Conservation (phyloP, 495 filamentous ascomycete genomes). For the Penicillium ucsense region DNA sequence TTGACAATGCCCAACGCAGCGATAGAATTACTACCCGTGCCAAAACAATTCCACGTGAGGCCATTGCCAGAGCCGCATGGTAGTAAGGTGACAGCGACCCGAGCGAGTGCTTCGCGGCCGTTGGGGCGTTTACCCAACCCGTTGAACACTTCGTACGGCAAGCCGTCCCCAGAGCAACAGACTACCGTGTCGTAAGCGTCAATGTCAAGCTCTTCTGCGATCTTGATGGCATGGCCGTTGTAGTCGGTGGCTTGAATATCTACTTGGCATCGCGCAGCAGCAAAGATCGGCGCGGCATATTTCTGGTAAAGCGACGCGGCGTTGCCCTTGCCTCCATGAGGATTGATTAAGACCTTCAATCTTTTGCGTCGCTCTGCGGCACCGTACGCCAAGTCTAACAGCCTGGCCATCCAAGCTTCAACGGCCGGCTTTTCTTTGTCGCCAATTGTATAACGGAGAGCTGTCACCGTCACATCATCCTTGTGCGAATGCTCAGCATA, state of each 20-base stretch:
- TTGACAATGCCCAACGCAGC: conserved; percentile 80
- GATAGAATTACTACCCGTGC: conserved; percentile 63
- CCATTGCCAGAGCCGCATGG: conserved; percentile 93
- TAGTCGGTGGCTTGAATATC: conserved; percentile 67
- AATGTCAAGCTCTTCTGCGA: conserved; percentile 70
- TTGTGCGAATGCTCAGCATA: conserved; percentile 55
- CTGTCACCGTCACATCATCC: conserved; percentile 45
- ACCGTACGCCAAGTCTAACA: conserved; percentile 66
- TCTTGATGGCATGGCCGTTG: conserved; percentile 67
- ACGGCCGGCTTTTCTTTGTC: conserved; percentile 40
- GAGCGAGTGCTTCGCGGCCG: conserved; percentile 61
- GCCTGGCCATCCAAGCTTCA: conserved; percentile 48
- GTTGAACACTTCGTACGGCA: conserved; percentile 93
- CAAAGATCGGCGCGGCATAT: conserved; percentile 73
- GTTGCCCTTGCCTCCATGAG: conserved; percentile 74
- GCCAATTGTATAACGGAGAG: conserved; percentile 51
- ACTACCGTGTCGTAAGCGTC: conserved; percentile 73
- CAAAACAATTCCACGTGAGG: conserved; percentile 82
- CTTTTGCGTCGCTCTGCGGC: conserved; percentile 60
- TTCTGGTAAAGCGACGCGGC: conserved; percentile 65
- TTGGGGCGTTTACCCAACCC: conserved; percentile 69
- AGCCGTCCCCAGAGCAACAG: conserved; percentile 84
- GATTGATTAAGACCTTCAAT: conserved; percentile 83
- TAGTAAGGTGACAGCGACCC: conserved; percentile 78
- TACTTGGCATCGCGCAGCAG: conserved; percentile 67